Evolutionary conservation across 2,329 filamentous ascomycete genomes (phyloP).

Genomic region (Drechmeria coniospora): DNA sequence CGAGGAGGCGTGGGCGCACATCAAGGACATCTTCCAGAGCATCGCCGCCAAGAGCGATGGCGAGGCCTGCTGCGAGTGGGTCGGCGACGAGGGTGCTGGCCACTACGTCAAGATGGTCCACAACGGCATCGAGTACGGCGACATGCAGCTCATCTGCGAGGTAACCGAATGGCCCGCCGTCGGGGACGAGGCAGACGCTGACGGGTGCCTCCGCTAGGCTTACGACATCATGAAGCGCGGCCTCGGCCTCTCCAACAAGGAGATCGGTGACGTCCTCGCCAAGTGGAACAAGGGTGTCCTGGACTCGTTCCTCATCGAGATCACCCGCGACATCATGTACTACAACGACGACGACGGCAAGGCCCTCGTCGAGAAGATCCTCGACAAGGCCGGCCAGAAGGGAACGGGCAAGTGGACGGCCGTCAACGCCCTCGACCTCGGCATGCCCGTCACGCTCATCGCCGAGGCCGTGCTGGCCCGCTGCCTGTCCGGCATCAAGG

Average conservation of each 20-base stretch:
- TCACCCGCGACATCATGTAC: conserved; percentile 96
- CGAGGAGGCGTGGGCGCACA: conserved; percentile 92
- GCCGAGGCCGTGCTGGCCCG: conserved; percentile 92
- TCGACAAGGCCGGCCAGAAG: conserved; percentile 97
- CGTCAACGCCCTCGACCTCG: conserved; percentile 95
- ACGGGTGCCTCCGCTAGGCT: conserved; percentile 40
- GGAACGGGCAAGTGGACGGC: conserved; percentile 99
- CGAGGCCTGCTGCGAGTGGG: conserved; percentile 98
- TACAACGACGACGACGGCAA: conserved; percentile 90
- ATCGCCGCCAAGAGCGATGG: conserved; percentile 95
- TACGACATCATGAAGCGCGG: conserved; percentile 99
- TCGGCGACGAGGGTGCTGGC: conserved; percentile 96
- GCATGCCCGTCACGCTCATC: conserved; percentile 96
- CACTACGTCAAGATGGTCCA: conserved; percentile 99
- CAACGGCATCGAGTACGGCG: conserved; percentile 99
- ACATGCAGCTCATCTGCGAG: conserved; percentile 99
- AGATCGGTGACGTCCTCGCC: conserved; percentile 87
- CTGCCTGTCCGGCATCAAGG: conserved; percentile 88
- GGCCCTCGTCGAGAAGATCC: conserved; percentile 93
- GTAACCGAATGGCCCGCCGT: conserved; percentile 32
- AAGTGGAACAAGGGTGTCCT: conserved; percentile 98
- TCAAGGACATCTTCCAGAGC: conserved; percentile 98
- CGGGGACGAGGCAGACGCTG: background rate
- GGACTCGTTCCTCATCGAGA: conserved; percentile 98
- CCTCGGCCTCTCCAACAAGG: conserved; percentile 74